These are phyloP conservation scores for Jimgerdemannia lactiflua DNA, from an alignment of 192 early-diverging fungal genomes.

Conservation along the genomic window DNA sequence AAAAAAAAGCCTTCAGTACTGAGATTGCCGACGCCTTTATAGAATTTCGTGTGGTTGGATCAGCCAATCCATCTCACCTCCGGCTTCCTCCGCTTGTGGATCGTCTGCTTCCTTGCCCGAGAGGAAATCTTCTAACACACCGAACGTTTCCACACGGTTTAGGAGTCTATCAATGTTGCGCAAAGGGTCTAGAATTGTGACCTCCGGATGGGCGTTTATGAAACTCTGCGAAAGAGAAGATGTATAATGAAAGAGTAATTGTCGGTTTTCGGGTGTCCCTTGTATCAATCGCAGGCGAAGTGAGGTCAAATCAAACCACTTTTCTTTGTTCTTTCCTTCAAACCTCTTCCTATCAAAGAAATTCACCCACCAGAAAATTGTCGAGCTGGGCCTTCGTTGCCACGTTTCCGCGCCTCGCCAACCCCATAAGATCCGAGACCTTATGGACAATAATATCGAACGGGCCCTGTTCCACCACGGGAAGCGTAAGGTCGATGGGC, in stretches of 20 bases:
- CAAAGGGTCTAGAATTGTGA: too few relatives aligned
- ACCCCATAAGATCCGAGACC: slow-evolving; percentile 29
- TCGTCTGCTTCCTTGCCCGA: too few relatives aligned
- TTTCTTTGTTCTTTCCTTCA: neutral
- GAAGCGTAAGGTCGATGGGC: slow-evolving; percentile 19
- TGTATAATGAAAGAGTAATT: neutral
- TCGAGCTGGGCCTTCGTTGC: slow-evolving; percentile 13
- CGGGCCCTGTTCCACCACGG: slow-evolving; percentile 16
- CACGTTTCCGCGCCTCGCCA: slow-evolving; percentile 14
- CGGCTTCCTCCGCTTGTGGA: too few relatives aligned
- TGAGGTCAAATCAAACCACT: neutral
- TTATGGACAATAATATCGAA: slow-evolving; percentile 37
- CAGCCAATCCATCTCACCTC: too few relatives aligned
- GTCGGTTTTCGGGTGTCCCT: neutral
- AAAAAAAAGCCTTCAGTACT: too few relatives aligned
- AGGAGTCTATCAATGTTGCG: too few relatives aligned
- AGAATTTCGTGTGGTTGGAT: too few relatives aligned
- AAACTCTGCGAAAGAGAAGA: too few relatives aligned
- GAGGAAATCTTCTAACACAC: too few relatives aligned
- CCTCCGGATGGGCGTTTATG: too few relatives aligned
- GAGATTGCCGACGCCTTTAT: too few relatives aligned
- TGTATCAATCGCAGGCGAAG: neutral
- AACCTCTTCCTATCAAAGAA: neutral
- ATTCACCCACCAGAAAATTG: slow-evolving; percentile 14
- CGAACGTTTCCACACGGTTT: too few relatives aligned